A percentile compares a stretch with the other conserved stretches of the same genome.
phyloP scores from a whole-genome alignment of 139 green algal genomes.

The Auxenochlorella pyrenoidosa region DNA sequence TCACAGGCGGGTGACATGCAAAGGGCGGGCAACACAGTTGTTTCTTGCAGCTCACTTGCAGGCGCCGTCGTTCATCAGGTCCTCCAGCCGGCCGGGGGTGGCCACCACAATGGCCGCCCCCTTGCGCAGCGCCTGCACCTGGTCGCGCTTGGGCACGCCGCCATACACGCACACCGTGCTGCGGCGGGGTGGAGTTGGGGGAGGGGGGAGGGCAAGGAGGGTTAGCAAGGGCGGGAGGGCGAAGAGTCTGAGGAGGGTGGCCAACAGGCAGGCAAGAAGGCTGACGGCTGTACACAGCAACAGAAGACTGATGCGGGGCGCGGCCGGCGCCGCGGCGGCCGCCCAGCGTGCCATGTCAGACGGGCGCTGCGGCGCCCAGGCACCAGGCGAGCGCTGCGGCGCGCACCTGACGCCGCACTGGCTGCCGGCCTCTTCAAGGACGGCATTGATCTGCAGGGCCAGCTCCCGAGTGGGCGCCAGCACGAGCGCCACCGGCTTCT shows the following conservation, averaged over 20 bases:
- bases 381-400: conserved; percentile 11
- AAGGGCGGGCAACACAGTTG: no score
- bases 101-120: conserved; percentile 80
- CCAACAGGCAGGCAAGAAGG: no score
- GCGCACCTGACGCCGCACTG: conserved; percentile 51
- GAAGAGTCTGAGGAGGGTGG: no score
- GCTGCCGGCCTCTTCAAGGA: conserved; percentile 73
- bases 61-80: conserved; percentile 86
- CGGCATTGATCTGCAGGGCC: conserved; percentile 83
- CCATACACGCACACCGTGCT: conserved; percentile 87
- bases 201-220: neutral
- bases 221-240: no score
- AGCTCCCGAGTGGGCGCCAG: conserved; percentile 95
- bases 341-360: no score
- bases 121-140: conserved; percentile 56
- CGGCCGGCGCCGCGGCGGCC: no score
- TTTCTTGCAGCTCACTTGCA: conserved; percentile 46
- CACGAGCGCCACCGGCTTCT: conserved; percentile 75
- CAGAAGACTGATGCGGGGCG: no score
- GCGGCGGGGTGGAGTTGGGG: neutral
- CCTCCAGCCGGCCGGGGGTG: conserved; percentile 91
- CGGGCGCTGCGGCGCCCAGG: neutral
- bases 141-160: conserved; percentile 85
- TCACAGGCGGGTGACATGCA: no score
- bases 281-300: no score